Conservation (phyloP, 371 early-diverging fungal species). For the Mucor plumbeus region DNA sequence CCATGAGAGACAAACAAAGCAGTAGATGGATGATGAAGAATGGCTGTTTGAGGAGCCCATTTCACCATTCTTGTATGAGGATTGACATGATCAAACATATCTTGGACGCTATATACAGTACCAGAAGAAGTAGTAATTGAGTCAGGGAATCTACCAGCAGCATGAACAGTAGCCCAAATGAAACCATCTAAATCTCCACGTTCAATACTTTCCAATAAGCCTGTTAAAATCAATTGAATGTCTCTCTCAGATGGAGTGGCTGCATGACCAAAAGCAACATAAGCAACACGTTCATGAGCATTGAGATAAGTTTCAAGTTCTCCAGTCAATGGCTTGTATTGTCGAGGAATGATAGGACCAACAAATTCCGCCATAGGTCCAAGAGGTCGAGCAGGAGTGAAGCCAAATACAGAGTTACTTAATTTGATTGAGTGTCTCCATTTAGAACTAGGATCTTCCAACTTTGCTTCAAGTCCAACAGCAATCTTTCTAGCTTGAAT, state of each 20-base stretch:
- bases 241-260: slow-evolving; percentile 21
- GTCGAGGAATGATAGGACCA: slow-evolving; percentile 36
- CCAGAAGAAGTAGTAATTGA: slow-evolving; percentile 14
- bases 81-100: slow-evolving; percentile 7
- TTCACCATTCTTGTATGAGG: slow-evolving; percentile 1
- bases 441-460: background rate
- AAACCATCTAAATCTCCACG: slow-evolving; percentile 34
- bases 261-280: slow-evolving; percentile 48
- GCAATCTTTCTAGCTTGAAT: slow-evolving; percentile 14
- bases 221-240: slow-evolving; percentile 24
- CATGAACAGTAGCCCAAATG: slow-evolving; percentile 34
- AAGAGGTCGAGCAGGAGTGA: slow-evolving; percentile 31
- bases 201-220: slow-evolving; percentile 28
- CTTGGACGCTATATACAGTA: slow-evolving; percentile 1
- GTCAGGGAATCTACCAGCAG: slow-evolving; percentile 17
- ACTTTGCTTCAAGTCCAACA: background rate
- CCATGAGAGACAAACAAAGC: slow-evolving; percentile 43
- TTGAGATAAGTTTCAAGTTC: slow-evolving; percentile 25
- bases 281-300: slow-evolving; percentile 30
- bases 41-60: slow-evolving; percentile 49
- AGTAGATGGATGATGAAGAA: slow-evolving; percentile 43
- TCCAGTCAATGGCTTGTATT: slow-evolving; percentile 22
- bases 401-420: slow-evolving; percentile 31
- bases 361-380: slow-evolving; percentile 40
- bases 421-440: slow-evolving; percentile 20